These are phyloP conservation scores for Aspergillus sclerotialis DNA, from an alignment of 2,329 filamentous ascomycete species.

Conservation along the genomic window DNA sequence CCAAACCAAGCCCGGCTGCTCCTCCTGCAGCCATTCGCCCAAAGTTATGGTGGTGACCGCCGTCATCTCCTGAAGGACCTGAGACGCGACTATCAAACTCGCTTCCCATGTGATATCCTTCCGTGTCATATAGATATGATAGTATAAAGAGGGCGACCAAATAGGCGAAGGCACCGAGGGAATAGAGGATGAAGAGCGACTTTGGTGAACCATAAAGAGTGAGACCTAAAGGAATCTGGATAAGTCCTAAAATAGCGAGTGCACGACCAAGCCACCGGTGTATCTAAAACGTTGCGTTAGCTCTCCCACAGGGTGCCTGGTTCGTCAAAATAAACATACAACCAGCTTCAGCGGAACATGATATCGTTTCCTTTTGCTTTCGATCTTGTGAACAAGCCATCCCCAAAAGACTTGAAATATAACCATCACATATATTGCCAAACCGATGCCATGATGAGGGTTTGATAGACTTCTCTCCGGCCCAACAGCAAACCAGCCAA, in stretches of 20 bases:
- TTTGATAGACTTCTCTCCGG: conserved; percentile 55
- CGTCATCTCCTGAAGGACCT: conserved; percentile 45
- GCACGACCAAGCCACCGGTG: conserved; percentile 83
- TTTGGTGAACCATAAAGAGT: conserved; percentile 88
- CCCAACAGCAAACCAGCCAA: conserved; percentile 60
- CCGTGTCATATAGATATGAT: conserved; percentile 58
- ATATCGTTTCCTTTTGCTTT: conserved; percentile 46
- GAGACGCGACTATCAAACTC: conserved; percentile 50
- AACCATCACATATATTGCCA: conserved; percentile 56
- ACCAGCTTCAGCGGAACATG: conserved; percentile 54
- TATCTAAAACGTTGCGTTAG: conserved; percentile 50
- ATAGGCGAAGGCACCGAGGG: conserved; percentile 68
- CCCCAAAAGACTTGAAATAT: conserved; percentile 54
- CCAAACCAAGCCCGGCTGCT: conserved; percentile 52
- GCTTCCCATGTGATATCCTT: conserved; percentile 43
- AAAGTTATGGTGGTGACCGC: conserved; percentile 36
- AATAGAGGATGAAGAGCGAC: conserved; percentile 76
- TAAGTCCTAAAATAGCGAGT: conserved; percentile 72
- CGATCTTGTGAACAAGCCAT: conserved; percentile 48
- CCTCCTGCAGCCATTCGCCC: conserved; percentile 49
- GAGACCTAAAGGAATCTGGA: conserved; percentile 81
- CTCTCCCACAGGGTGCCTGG: not conserved
- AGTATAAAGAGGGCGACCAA: conserved; percentile 72
- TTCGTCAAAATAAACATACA: conserved; percentile 30
- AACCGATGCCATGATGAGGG: conserved; percentile 60